phyloP scores from a whole-genome alignment of 306 rosid genomes.

The Lathyrus aphaca region DNA sequence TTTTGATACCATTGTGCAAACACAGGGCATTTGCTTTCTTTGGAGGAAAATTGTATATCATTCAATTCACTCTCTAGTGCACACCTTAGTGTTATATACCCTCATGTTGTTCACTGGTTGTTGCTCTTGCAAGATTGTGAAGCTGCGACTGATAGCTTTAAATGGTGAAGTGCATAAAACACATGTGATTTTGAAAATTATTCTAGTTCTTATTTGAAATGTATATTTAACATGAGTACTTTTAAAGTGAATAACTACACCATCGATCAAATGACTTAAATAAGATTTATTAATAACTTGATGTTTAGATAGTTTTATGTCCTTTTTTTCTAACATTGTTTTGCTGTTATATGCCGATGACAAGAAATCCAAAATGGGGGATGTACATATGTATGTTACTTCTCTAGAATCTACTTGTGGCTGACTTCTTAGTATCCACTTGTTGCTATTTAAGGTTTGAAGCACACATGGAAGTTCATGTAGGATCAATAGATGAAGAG shows the following conservation, averaged over 20 bases:
- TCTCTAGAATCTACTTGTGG: constrained; percentile 29
- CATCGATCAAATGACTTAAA: not conserved
- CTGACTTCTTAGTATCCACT: constrained; percentile 28
- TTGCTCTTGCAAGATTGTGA: constrained; percentile 24
- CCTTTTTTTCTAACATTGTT: constrained; percentile 20
- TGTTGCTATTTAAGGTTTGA: constrained; percentile 74
- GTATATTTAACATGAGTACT: constrained; percentile 7
- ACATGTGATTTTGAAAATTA: constrained; percentile 1
- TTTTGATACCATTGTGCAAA: constrained; percentile 1
- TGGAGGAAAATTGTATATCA: constrained; percentile 14
- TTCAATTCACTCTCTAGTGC: not conserved
- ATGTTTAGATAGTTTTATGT: not conserved
- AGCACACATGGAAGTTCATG: constrained; percentile 99
- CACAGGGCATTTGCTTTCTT: not conserved
- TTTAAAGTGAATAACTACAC: constrained; percentile 8
- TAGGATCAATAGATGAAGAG: constrained; percentile 93
- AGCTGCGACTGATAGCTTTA: constrained; percentile 6
- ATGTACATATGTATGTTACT: constrained; percentile 9
- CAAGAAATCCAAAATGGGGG: constrained; percentile 20
- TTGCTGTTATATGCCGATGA: constrained; percentile 15
- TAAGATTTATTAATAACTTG: constrained; percentile 10
- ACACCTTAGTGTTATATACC: not conserved
- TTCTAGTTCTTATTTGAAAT: constrained; percentile 23
- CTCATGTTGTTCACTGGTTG: constrained; percentile 1
- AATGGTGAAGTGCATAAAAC: constrained; percentile 11